Conservation (phyloP, 78 protist species). For the Tieghemostelium lacteum region DNA sequence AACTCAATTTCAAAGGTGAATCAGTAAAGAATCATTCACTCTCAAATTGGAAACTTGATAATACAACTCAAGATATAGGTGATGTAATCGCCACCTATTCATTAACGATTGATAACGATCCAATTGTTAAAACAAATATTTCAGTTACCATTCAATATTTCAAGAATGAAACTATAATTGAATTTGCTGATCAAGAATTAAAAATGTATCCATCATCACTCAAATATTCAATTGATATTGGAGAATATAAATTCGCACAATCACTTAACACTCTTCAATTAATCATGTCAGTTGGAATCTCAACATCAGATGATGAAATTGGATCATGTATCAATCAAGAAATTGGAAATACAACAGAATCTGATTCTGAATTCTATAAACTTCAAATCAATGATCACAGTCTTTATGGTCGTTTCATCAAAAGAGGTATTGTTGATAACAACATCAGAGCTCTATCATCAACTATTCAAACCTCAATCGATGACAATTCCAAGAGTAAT, state of each 20-base stretch:
- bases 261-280: background rate
- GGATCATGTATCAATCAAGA: background rate
- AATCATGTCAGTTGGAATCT: background rate
- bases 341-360: conserved; percentile 1
- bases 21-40: background rate
- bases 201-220: conserved; percentile 5
- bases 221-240: background rate
- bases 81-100: background rate
- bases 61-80: too few species aligned
- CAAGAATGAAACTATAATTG: background rate
- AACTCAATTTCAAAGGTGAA: background rate
- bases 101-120: too few species aligned
- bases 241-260: background rate
- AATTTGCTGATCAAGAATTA: background rate
- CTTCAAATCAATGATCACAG: background rate
- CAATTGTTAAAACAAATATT: conserved; percentile 16
- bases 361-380: background rate
- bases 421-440: conserved; percentile 19
- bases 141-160: background rate
- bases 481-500: too few species aligned
- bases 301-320: background rate
- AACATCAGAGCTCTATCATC: background rate
- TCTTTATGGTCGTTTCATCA: conserved; percentile 12
- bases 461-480: too few species aligned
- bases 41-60: conserved; percentile 12